phyloP scores from a whole-genome alignment of 2,329 filamentous ascomycete species.

The Talaromyces marneffei region DNA sequence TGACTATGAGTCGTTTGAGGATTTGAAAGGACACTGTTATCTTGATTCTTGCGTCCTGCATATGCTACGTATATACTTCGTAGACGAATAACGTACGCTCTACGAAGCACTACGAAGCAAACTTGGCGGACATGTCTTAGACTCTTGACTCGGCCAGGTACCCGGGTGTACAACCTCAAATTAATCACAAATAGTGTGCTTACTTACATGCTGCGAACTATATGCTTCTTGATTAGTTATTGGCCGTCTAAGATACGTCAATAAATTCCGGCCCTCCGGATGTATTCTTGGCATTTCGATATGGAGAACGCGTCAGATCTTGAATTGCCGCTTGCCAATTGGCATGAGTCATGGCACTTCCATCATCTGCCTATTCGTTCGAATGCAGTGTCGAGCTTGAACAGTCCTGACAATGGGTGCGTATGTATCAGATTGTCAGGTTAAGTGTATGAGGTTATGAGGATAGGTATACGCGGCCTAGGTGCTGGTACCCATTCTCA shows the following conservation, averaged over 20 bases:
- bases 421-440: neutral
- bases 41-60: no score
- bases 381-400: neutral
- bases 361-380: neutral
- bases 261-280: neutral
- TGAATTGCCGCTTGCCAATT: neutral
- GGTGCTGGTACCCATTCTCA: neutral
- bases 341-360: neutral
- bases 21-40: neutral
- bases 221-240: neutral
- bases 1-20: neutral
- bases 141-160: neutral
- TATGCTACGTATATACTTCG: neutral
- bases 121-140: neutral
- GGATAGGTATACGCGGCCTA: slow-evolving; percentile 10
- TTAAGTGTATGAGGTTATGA: neutral
- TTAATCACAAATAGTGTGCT: neutral
- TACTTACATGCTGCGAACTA: neutral
- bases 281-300: neutral
- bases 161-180: neutral
- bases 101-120: no score
- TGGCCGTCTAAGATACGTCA: neutral
- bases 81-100: neutral
- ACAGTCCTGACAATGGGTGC: neutral
- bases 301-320: neutral